Evolutionary conservation across 2,329 filamentous ascomycete genomes (phyloP).

Genomic region (Pseudogymnoascus sp.): DNA sequence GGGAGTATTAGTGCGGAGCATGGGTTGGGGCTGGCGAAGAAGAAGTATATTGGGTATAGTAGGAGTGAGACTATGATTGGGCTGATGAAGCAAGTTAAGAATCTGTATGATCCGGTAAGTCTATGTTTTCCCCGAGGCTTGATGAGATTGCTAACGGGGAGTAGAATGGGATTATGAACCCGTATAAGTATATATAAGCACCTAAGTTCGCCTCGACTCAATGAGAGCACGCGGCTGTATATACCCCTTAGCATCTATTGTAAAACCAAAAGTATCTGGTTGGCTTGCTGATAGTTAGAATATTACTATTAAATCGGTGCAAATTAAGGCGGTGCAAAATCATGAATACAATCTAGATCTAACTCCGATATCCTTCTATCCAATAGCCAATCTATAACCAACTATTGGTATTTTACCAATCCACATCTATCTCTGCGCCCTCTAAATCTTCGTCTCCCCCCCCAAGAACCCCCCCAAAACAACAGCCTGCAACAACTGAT

Average conservation of each 20-base stretch:
- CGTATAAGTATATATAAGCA: slow-evolving; percentile 82
- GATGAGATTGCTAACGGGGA: slow-evolving; percentile 18
- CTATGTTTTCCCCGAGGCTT: background rate
- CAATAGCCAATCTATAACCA: background rate
- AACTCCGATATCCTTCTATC: background rate
- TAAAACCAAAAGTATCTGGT: background rate
- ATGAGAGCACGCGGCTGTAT: background rate
- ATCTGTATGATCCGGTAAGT: slow-evolving; percentile 86
- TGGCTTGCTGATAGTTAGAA: background rate
- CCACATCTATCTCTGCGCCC: background rate
- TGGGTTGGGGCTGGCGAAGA: slow-evolving; percentile 89
- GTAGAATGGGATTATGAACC: slow-evolving; percentile 97
- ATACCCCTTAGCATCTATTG: background rate
- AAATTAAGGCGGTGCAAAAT: background rate
- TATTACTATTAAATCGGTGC: background rate
- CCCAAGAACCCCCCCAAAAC: slow-evolving; percentile 62
- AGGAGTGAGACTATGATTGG: slow-evolving; percentile 78
- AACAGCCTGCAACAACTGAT: slow-evolving; percentile 77
- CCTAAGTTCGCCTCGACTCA: background rate
- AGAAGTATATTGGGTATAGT: slow-evolving; percentile 90
- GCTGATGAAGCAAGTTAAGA: slow-evolving; percentile 93
- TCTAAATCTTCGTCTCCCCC: slow-evolving; percentile 24
- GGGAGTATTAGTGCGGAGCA: slow-evolving; percentile 98
- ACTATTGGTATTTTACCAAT: background rate
- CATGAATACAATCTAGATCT: slow-evolving; percentile 2